A percentile compares a stretch with the other conserved stretches of the same genome.
These are phyloP conservation scores for Epichloe festucae DNA, from an alignment of 2,329 filamentous ascomycete species.

Conservation along the genomic window DNA sequence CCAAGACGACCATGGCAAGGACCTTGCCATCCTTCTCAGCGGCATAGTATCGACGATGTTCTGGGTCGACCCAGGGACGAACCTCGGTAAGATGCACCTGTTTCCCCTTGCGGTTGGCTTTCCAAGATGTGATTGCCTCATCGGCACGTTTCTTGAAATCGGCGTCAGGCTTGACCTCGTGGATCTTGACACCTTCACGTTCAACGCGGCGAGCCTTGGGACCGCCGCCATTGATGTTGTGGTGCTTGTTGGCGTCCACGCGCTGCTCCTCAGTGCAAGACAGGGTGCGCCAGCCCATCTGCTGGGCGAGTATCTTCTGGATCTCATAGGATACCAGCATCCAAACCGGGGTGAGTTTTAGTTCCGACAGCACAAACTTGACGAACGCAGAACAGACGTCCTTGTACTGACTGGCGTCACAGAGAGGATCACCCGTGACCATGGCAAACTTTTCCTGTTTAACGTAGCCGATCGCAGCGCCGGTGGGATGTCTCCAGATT, in stretches of 20 bases:
- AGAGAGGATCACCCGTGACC: constrained; percentile 77
- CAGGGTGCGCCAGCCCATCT: constrained; percentile 77
- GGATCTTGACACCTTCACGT: constrained; percentile 70
- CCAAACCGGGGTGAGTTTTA: constrained; percentile 69
- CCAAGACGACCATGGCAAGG: constrained; percentile 66
- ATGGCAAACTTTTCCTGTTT: constrained; percentile 66
- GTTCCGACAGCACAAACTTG: constrained; percentile 57
- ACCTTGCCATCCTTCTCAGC: constrained; percentile 64
- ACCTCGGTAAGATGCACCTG: constrained; percentile 89
- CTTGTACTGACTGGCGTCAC: constrained; percentile 62
- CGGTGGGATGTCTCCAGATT: constrained; percentile 76
- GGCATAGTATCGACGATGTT: constrained; percentile 77
- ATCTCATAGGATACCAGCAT: constrained; percentile 69
- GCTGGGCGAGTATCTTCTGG: constrained; percentile 67
- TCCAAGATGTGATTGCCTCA: constrained; percentile 65
- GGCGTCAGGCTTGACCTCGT: constrained; percentile 55
- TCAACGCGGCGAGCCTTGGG: constrained; percentile 72
- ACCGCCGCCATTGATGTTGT: constrained; percentile 42
- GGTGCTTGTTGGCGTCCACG: constrained; percentile 61
- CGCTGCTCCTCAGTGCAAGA: constrained; percentile 84
- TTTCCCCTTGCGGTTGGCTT: constrained; percentile 61
- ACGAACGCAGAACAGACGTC: constrained; percentile 64
- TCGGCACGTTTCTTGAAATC: constrained; percentile 60
- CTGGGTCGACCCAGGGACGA: constrained; percentile 71
- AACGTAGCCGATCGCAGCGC: constrained; percentile 76